Evolutionary conservation across 345 rosid species (phyloP).

Genomic region (Adansonia digitata): DNA sequence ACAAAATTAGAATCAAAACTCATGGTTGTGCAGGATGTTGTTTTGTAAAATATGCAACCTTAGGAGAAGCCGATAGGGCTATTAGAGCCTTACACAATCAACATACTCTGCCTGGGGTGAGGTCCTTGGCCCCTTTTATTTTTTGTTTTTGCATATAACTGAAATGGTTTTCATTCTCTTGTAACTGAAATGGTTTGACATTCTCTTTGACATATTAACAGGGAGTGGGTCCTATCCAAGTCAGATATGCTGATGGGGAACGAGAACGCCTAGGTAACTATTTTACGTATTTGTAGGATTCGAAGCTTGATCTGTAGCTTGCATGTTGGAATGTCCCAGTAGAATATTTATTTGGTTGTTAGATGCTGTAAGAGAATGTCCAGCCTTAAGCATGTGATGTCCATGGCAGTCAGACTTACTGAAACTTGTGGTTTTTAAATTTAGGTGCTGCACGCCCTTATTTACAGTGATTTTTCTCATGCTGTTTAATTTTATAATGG

Average conservation of each 20-base stretch:
- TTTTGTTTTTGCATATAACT: background rate
- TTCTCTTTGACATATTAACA: conserved; percentile 31
- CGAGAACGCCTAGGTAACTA: conserved; percentile 89
- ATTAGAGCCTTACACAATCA: conserved; percentile 95
- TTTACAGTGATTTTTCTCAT: background rate
- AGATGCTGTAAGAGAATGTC: background rate
- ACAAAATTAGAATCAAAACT: conserved; percentile 35
- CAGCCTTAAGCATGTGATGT: background rate
- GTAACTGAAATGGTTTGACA: conserved; percentile 14
- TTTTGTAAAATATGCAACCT: conserved; percentile 90
- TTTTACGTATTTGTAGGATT: conserved; percentile 11
- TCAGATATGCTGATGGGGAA: conserved; percentile 98
- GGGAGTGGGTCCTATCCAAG: conserved; percentile 96
- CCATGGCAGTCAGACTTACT: background rate
- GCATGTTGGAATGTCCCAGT: background rate
- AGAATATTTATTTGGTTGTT: background rate
- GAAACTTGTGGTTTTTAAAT: background rate
- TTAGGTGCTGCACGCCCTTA: background rate
- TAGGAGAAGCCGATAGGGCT: conserved; percentile 94
- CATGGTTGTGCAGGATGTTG: conserved; percentile 85
- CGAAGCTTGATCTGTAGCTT: conserved; percentile 5
- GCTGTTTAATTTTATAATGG: background rate
- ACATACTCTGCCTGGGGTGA: conserved; percentile 88
- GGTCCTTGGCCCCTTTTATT: conserved; percentile 18
- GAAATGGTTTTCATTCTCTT: conserved; percentile 4